phyloP scores from a whole-genome alignment of 2,329 filamentous ascomycete species.

The Fusarium staphyleae region DNA sequence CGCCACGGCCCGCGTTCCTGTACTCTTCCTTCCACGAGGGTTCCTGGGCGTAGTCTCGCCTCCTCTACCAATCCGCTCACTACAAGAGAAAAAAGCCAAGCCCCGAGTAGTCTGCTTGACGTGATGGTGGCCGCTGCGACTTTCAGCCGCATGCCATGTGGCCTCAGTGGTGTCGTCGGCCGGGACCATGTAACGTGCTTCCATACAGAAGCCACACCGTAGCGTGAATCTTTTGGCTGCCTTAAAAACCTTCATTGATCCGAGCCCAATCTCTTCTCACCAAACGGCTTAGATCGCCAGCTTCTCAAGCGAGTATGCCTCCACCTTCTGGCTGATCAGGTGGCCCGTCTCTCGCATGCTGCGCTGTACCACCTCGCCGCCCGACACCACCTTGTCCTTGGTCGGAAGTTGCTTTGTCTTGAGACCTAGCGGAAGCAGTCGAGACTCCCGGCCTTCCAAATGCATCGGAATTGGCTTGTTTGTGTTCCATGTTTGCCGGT shows the following conservation, averaged over 20 bases:
- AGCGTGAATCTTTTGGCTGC: conserved; percentile 20
- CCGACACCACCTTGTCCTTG: conserved; percentile 66
- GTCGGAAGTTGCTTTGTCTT: conserved; percentile 63
- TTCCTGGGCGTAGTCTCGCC: conserved; percentile 27
- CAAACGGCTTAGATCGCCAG: conserved; percentile 64
- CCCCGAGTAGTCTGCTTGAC: conserved; percentile 13
- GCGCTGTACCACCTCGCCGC: conserved; percentile 74
- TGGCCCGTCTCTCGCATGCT: conserved; percentile 77
- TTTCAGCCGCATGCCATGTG: conserved; percentile 36
- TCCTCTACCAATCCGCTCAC: conserved; percentile 25
- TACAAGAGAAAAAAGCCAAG: conserved; percentile 7
- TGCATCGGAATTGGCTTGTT: conserved; percentile 54
- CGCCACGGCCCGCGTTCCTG: conserved; percentile 16
- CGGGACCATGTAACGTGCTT: conserved; percentile 18
- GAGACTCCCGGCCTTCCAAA: conserved; percentile 54
- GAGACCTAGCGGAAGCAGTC: conserved; percentile 75
- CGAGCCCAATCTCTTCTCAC: background rate
- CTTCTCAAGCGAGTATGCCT: conserved; percentile 83
- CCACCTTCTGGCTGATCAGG: conserved; percentile 79
- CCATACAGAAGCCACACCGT: conserved; percentile 10
- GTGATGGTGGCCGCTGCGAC: conserved; percentile 2
- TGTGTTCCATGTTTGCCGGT: conserved; percentile 41
- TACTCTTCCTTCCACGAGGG: conserved; percentile 16
- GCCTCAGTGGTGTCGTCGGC: conserved; percentile 10
- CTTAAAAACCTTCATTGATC: conserved; percentile 19